These are phyloP conservation scores for Toxicodendron radicans DNA, from an alignment of 345 rosid species.

Conservation along the genomic window DNA sequence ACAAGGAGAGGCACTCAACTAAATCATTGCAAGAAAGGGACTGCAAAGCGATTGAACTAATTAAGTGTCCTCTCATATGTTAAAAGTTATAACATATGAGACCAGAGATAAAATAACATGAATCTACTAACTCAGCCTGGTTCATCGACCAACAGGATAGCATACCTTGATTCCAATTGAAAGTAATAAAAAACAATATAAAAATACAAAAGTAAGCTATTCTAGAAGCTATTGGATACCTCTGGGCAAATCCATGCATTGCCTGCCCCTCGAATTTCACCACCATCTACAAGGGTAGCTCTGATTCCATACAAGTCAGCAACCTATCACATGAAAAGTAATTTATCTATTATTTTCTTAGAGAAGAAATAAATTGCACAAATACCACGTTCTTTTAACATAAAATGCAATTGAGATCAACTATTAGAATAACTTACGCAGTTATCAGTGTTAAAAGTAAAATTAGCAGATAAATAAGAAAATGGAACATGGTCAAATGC, in stretches of 20 bases:
- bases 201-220: background rate
- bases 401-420: slow-evolving; percentile 3
- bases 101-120: background rate
- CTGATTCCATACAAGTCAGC: slow-evolving; percentile 96
- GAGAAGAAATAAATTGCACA: background rate
- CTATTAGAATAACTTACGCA: slow-evolving; percentile 61
- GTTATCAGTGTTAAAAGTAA: slow-evolving; percentile 90
- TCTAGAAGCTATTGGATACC: slow-evolving; percentile 42
- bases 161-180: background rate
- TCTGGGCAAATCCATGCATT: slow-evolving; percentile 99
- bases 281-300: slow-evolving; percentile 98
- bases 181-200: background rate
- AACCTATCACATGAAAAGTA: slow-evolving; percentile 50
- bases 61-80: background rate
- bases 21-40: background rate
- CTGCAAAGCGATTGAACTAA: background rate
- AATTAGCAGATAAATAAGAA: slow-evolving; percentile 95
- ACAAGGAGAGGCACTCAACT: background rate
- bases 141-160: background rate
- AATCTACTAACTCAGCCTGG: background rate
- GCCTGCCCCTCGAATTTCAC: slow-evolving; percentile 98
- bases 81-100: no score
- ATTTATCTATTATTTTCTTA: background rate
- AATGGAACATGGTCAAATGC: slow-evolving; percentile 97
- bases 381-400: background rate